Percentiles rank a stretch among this genome's conserved stretches.
Conservation (phyloP, 1,139 yeast species). For the Yamadazyma siamensis region DNA sequence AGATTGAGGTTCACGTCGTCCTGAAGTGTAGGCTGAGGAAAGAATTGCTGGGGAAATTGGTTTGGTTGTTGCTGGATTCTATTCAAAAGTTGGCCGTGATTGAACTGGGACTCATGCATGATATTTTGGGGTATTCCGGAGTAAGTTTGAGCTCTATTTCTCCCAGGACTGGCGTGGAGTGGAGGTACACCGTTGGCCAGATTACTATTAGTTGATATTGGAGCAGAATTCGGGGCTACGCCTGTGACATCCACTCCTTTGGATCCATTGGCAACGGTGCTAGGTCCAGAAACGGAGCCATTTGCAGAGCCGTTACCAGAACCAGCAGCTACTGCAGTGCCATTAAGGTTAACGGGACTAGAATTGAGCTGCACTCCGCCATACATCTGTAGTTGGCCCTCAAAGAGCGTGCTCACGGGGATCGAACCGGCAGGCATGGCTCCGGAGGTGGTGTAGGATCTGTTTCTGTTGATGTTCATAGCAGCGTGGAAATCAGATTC, state of each 20-base stretch:
- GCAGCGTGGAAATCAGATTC: constrained; percentile 5
- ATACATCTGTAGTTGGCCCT: not conserved
- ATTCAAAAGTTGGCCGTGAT: constrained; percentile 2
- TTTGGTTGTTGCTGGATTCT: constrained; percentile 5
- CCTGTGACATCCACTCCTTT: too few relatives aligned
- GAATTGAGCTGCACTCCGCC: too few relatives aligned
- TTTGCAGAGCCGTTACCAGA: too few relatives aligned
- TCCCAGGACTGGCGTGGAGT: constrained; percentile 11
- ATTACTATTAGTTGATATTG: constrained; percentile 5
- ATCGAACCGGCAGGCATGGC: constrained; percentile 19
- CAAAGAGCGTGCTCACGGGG: not conserved
- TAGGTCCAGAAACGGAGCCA: too few relatives aligned
- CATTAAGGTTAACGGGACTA: not conserved
- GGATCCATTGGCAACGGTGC: too few relatives aligned
- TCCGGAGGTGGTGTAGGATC: constrained; percentile 51
- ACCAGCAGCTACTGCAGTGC: too few relatives aligned
- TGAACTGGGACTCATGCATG: constrained; percentile 1
- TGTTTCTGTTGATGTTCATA: constrained; percentile 24
- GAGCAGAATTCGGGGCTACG: too few relatives aligned
- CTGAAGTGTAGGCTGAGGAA: constrained; percentile 29
- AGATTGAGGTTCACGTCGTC: constrained; percentile 55
- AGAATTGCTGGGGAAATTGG: constrained; percentile 4
- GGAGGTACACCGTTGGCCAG: not conserved
- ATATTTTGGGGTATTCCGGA: constrained; percentile 25
- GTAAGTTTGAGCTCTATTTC: constrained; percentile 43